Conservation (phyloP, 805 yeast genomes). For the Cyberlindnera suaveolens region DNA sequence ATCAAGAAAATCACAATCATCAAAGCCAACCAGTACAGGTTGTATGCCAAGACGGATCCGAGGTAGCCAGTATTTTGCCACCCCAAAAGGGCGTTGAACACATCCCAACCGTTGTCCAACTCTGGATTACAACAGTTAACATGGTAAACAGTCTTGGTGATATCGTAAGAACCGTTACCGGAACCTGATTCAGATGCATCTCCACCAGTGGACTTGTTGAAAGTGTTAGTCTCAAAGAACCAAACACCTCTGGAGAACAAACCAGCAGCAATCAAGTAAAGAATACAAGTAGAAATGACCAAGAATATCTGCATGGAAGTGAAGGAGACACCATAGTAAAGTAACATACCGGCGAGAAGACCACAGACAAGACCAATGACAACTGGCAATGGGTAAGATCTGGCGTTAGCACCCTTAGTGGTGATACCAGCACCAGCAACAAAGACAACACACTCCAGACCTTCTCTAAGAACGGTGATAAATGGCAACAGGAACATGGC, state of each 20-base stretch:
- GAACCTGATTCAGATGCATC: constrained; percentile 90
- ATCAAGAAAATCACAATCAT: constrained; percentile 51
- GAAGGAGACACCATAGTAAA: constrained; percentile 79
- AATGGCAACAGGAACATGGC: constrained; percentile 87
- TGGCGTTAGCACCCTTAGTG: constrained; percentile 43
- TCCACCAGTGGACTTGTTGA: constrained; percentile 72
- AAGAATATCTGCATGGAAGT: constrained; percentile 84
- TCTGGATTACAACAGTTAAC: constrained; percentile 97
- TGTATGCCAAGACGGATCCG: constrained; percentile 87
- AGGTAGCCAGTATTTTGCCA: constrained; percentile 97
- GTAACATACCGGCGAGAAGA: constrained; percentile 53
- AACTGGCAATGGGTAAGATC: constrained; percentile 91
- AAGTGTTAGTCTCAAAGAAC: constrained; percentile 72
- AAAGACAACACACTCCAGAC: constrained; percentile 92
- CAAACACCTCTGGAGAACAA: constrained; percentile 90
- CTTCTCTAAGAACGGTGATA: constrained; percentile 91
- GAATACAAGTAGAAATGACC: constrained; percentile 79
- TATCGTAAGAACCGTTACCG: constrained; percentile 93
- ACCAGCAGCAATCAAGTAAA: constrained; percentile 88
- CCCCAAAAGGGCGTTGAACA: constrained; percentile 88
- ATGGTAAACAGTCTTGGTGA: constrained; percentile 81
- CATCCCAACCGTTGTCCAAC: constrained; percentile 91
- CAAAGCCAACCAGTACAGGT: constrained; percentile 77
- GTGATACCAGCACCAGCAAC: constrained; percentile 92
- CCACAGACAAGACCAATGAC: constrained; percentile 83